Evolutionary conservation across 2,329 filamentous ascomycete genomes (phyloP).

Genomic region (Gnomoniopsis sp.): DNA sequence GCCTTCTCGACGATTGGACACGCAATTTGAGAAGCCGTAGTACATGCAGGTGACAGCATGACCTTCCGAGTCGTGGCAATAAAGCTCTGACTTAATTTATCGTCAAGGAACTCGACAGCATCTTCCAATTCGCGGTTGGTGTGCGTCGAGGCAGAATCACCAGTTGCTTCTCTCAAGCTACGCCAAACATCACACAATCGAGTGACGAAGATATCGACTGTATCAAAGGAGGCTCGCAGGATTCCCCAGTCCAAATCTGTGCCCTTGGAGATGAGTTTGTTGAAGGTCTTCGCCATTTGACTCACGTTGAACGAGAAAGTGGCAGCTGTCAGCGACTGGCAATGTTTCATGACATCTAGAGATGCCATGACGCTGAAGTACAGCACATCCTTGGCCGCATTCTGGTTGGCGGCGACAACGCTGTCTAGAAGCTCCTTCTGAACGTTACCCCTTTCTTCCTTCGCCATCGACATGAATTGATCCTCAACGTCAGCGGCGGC

Average conservation of each 20-base stretch:
- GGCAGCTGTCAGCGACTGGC: constrained; percentile 42
- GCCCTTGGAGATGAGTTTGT: constrained; percentile 40
- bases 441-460: constrained; percentile 39
- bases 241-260: constrained; percentile 47
- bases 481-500: constrained; percentile 54
- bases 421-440: constrained; percentile 43
- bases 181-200: constrained; percentile 39
- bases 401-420: constrained; percentile 50
- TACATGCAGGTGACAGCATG: not conserved
- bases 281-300: constrained; percentile 51
- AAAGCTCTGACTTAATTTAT: constrained; percentile 11
- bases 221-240: constrained; percentile 42
- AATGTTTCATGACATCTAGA: constrained; percentile 46
- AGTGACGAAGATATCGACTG: constrained; percentile 43
- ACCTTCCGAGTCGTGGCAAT: constrained; percentile 10
- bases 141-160: constrained; percentile 23
- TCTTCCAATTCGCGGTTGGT: constrained; percentile 43
- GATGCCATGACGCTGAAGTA: constrained; percentile 46
- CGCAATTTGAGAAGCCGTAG: not conserved
- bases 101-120: constrained; percentile 30
- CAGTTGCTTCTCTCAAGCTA: constrained; percentile 33
- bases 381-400: constrained; percentile 51
- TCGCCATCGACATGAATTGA: constrained; percentile 49
- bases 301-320: constrained; percentile 47
- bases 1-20: constrained; percentile 32